These are phyloP conservation scores for Aristolochia californica DNA, from an alignment of 164 flowering plant genomes.

Conservation along the genomic window DNA sequence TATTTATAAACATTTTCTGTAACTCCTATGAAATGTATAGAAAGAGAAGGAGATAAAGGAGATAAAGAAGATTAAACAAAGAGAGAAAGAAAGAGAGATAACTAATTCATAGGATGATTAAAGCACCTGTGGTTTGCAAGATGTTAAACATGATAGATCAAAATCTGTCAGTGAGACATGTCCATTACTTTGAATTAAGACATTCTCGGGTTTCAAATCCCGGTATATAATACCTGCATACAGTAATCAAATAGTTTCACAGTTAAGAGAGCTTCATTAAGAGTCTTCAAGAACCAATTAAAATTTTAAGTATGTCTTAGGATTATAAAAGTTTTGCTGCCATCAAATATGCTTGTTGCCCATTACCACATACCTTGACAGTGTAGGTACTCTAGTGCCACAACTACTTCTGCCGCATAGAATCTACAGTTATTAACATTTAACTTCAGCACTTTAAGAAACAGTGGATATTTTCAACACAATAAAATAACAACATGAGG, in stretches of 20 bases:
- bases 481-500: not conserved
- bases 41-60: not conserved
- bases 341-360: not conserved
- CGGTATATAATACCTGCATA: conserved; percentile 82
- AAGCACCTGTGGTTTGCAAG: conserved; percentile 91
- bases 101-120: not conserved
- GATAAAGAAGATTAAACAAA: not conserved
- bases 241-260: not conserved
- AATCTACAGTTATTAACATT: conserved; percentile 41
- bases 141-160: conserved; percentile 92
- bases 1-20: not conserved
- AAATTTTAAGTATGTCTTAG: not conserved
- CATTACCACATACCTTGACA: conserved; percentile 65
- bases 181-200: conserved; percentile 67
- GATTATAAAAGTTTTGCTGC: not conserved
- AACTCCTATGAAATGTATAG: no score
- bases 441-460: conserved; percentile 1
- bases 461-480: not conserved
- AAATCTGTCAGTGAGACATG: conserved; percentile 88
- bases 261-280: not conserved
- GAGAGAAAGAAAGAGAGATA: not conserved
- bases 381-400: conserved; percentile 96
- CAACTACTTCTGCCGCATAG: conserved; percentile 84
- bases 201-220: conserved; percentile 97
- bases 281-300: not conserved